Base-by-base conservation (phyloP, 306 rosid genomes). In the Lathyrus aphaca region DNA sequence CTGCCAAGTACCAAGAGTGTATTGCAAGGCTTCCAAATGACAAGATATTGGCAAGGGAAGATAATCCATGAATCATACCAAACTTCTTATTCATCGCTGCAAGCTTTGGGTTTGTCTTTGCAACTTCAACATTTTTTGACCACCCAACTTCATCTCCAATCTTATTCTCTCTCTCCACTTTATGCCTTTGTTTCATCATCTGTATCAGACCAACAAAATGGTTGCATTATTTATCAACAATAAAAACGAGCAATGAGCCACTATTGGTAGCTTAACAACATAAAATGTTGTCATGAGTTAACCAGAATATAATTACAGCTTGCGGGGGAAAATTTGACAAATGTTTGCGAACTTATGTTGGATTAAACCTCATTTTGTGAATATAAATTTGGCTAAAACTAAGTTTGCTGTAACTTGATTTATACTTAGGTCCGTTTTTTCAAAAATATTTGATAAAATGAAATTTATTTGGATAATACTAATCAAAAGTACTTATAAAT, bases 1-100 rank as follows among this genome's bases (percentile, higher is more conserved):
- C 88, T 8, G 97, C 99, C 85, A 95, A 74, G 79, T 95, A 95
- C 97, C 99, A 95, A 4, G 99, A 87, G 83, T 95, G 99, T 85
- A 91, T 76, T 17, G 97, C 96, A 69, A 95, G 96, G 87, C 96
- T 74, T 25, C 99, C 97, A 76, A 91, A 91, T 10, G 99, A 76
- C 87, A 95, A 68, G 78, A 95, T 91, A 77, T 95, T 95, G 18
- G 99, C 97, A 18, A 95, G 96, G 35, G 99, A 91, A 53, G 99
- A 95, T 50, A 95, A 74, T 37, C 99, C 99, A 65, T 95, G 99
- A 83, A 95, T 86, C 99, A 95, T 91, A 69, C 99, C 99, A 16
- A 95, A 95, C 72, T 91, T 95, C 92, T 95, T 95, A 69, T 95
- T 91, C 95, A 95, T 91, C 54, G 96, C 95, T 54, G 89, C 88